These are phyloP conservation scores for Triticum dicoccoides DNA, from an alignment of 176 grass and related monocot species.

Conservation along the genomic window DNA sequence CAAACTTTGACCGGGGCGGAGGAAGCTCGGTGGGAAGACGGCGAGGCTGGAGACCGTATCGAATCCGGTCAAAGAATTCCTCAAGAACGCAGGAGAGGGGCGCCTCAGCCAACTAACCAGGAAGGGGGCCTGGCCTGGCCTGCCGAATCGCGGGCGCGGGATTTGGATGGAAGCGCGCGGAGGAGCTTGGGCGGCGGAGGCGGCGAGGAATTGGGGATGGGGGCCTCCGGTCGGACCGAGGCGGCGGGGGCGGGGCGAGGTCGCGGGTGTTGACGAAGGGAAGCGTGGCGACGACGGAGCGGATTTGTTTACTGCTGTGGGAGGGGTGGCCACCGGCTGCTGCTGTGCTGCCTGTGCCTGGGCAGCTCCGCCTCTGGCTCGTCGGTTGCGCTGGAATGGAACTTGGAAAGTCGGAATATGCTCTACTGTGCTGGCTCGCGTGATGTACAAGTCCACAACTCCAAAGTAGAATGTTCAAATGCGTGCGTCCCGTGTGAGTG, in stretches of 20 bases:
- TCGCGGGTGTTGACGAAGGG: conserved; percentile 41
- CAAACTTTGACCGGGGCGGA: conserved; percentile 13
- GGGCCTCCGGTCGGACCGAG: conserved; percentile 1
- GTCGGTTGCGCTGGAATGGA: neutral
- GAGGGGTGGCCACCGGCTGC: conserved; percentile 10
- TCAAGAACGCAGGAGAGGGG: neutral
- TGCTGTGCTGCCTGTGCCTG: neutral
- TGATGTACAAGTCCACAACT: neutral
- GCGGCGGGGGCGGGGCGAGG: neutral
- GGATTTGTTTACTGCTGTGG: conserved; percentile 25
- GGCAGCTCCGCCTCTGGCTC: conserved; percentile 3
- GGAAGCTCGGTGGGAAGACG: conserved; percentile 13
- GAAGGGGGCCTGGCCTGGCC: too few species aligned
- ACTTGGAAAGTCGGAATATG: neutral
- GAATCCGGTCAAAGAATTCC: conserved; percentile 25
- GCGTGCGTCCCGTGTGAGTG: too few species aligned
- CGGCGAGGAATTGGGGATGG: neutral
- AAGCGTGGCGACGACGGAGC: neutral
- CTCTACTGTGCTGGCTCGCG: neutral
- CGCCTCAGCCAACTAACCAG: neutral
- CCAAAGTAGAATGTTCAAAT: neutral
- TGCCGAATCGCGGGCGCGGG: neutral
- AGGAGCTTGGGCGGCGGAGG: neutral
- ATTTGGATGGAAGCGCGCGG: neutral
- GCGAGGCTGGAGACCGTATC: neutral